phyloP scores from a whole-genome alignment of 1,139 yeast species.

The Lodderomyces pseudojiufengensis region DNA sequence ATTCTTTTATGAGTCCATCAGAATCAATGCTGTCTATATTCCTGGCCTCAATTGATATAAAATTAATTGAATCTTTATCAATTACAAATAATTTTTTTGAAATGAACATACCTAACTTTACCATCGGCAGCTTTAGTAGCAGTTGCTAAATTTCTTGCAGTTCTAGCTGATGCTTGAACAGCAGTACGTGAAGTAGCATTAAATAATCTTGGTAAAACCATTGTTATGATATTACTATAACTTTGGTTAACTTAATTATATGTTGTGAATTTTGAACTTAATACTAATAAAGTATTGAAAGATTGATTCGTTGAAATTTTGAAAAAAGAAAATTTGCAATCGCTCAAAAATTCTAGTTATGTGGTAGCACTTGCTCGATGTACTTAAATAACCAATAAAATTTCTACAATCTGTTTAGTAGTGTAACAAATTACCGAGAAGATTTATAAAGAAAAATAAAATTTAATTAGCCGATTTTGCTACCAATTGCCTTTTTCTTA shows the following conservation, averaged over 20 bases:
- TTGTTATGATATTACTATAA: constrained; percentile 21
- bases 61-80: too few species aligned
- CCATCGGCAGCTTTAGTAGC: constrained; percentile 55
- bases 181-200: constrained; percentile 89
- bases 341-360: background rate
- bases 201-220: constrained; percentile 89
- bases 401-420: background rate
- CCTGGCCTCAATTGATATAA: too few species aligned
- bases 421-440: too few species aligned
- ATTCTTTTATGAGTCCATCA: too few species aligned
- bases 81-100: too few species aligned
- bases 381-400: constrained; percentile 5
- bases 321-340: too few species aligned
- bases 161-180: constrained; percentile 71
- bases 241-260: constrained; percentile 9
- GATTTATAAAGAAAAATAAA: background rate
- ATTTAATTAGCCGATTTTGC: background rate
- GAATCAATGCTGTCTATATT: too few species aligned
- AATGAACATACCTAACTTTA: constrained; percentile 76
- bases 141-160: constrained; percentile 85
- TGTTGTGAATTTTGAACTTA: too few species aligned
- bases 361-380: too few species aligned
- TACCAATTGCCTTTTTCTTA: background rate
- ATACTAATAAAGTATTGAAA: too few species aligned
- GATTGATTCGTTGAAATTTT: too few species aligned